A percentile compares a stretch with the other conserved stretches of the same genome.
These are phyloP conservation scores for Aspergillus sp. DNA, from an alignment of 2,329 filamentous ascomycete species.

Conservation along the genomic window DNA sequence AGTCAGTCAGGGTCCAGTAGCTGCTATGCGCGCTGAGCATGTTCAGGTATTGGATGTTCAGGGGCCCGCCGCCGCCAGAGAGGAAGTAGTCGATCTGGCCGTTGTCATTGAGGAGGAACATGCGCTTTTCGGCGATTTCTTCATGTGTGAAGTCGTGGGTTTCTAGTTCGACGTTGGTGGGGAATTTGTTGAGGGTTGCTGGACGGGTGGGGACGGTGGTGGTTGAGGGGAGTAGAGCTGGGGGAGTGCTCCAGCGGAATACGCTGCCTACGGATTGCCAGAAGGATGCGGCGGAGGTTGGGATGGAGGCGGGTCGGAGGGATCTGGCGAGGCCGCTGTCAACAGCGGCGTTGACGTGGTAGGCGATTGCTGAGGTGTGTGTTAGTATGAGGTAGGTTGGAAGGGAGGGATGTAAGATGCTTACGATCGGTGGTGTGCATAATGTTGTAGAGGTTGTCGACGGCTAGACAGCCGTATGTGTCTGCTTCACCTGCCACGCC, in stretches of 20 bases:
- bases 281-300: conserved; percentile 68
- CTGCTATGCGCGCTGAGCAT: conserved; percentile 95
- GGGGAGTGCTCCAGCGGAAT: conserved; percentile 57
- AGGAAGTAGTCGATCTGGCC: conserved; percentile 93
- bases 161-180: conserved; percentile 83
- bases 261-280: conserved; percentile 65
- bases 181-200: conserved; percentile 59
- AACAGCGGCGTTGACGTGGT: conserved; percentile 86
- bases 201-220: conserved; percentile 66
- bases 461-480: conserved; percentile 83
- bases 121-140: conserved; percentile 87
- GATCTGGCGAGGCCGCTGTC: conserved; percentile 76
- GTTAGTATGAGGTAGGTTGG: conserved; percentile 50
- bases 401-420: conserved; percentile 9
- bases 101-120: conserved; percentile 88
- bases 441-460: conserved; percentile 96
- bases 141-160: conserved; percentile 93
- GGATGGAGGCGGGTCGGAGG: conserved; percentile 77
- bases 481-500: conserved; percentile 76
- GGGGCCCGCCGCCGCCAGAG: conserved; percentile 76
- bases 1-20: conserved; percentile 87
- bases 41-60: conserved; percentile 95
- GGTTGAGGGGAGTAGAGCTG: conserved; percentile 62
- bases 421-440: conserved; percentile 69
- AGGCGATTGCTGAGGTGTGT: conserved; percentile 67